Evolutionary conservation across 2,329 filamentous ascomycete species (phyloP).

Genomic region (Claviceps sp.): DNA sequence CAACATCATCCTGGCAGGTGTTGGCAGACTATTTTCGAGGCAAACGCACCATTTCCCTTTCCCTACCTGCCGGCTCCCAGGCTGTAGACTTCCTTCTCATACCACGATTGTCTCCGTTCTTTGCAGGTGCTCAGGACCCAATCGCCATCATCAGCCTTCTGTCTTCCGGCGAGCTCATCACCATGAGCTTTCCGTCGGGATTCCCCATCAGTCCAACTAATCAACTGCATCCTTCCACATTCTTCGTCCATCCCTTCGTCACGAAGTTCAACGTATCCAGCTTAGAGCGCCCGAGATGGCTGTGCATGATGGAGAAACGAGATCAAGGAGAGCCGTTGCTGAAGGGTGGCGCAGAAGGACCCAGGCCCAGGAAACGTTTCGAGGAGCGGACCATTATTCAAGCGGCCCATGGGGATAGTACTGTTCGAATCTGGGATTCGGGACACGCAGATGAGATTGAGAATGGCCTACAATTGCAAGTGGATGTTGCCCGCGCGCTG

Average conservation of each 20-base stretch:
- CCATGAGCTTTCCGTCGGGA: constrained; percentile 83
- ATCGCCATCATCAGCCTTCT: constrained; percentile 71
- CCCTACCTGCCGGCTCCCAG: constrained; percentile 64
- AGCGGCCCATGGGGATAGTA: constrained; percentile 81
- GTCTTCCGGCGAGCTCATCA: constrained; percentile 77
- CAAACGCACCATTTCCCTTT: constrained; percentile 58
- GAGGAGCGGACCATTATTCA: constrained; percentile 76
- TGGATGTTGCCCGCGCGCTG: constrained; percentile 73
- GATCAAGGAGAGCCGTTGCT: constrained; percentile 66
- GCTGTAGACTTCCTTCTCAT: constrained; percentile 72
- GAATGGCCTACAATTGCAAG: constrained; percentile 66
- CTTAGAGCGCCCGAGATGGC: constrained; percentile 69
- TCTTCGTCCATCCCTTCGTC: constrained; percentile 83
- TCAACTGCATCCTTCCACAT: constrained; percentile 75
- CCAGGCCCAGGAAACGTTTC: constrained; percentile 58
- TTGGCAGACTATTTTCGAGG: constrained; percentile 66
- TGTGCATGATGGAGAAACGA: constrained; percentile 78
- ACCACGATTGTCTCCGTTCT: constrained; percentile 72
- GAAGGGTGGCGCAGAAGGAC: constrained; percentile 63
- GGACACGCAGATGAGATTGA: constrained; percentile 90
- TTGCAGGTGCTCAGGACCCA: constrained; percentile 77
- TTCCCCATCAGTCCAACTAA: constrained; percentile 87
- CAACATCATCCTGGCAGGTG: constrained; percentile 80
- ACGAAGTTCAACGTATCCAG: constrained; percentile 57
- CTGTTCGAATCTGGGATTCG: constrained; percentile 82